Evolutionary conservation across 1,284 basidiomycete genomes (phyloP), one percentile per base, ranked within the genome.

Genomic region (Spongiforma sp.): DNA sequence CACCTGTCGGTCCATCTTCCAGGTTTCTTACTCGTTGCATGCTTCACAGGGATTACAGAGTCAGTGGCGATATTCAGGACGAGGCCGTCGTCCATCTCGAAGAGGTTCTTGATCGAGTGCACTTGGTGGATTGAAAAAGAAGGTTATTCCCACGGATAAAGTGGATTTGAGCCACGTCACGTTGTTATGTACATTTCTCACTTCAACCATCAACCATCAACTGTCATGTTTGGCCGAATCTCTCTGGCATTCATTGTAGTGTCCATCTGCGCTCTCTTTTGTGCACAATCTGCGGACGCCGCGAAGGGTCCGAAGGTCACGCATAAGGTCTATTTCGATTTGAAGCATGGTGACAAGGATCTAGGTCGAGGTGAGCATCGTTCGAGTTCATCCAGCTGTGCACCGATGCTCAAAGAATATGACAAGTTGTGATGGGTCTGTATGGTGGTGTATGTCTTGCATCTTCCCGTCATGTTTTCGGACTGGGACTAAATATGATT

Each of bases 261-360:
- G 62, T 84, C 91, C 56, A 65, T 94, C 64, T 85, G 85, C 19
- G 88, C 91, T 0, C 81, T 94, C 70, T 88, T 91, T 78, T 91
- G 83, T 69, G 86, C 83, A 37, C 86, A 85, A 73, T 84, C 84
- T 57, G 91, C 81, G 24, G 90, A 92, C 71, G 91, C 90, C n/a
- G 84, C 84, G 19, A 93, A 91, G 70, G 88, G 89, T 21, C 95
- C 95, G 21, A 89, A 86, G 81, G 90, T 98, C 74, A 96, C 95
- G 58, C 82, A 93, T 86, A 94, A 92, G 81, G 92, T 98, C 73
- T 98, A 89, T 84, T 98, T 98, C 74, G 95, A 98, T 79, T 90
- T 98, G 67, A 89, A 92, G 73, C 94, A 97, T 79, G 94, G 94
- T 34, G 93, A 91, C 77, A 83, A 92, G 78, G 82, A 89, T 57